Evolutionary conservation across 306 rosid genomes (phyloP), one percentile per base, ranked within the genome.

Genomic region (Quercus glauca): DNA sequence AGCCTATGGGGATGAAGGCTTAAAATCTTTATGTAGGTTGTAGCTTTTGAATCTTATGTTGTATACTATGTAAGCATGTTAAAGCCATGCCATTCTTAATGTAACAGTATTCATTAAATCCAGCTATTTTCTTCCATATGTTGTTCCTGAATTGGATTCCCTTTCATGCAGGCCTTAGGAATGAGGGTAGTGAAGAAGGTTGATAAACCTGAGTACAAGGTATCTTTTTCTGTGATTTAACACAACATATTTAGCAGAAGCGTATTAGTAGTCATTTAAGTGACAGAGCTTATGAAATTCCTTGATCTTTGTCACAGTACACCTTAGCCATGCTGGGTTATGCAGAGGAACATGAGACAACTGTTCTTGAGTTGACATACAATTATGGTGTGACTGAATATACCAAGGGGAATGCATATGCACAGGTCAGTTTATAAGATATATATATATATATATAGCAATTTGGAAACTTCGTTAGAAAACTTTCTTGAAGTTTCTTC

Each of bases 401-500:
- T 73, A 84, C 98, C 55, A 93, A 95, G 85, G 99, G 98, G 81
- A 91, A 87, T 85, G 99, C 97, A 69, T 95, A 95, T 89, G 96
- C 97, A 2, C 99, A 95, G 92, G 99, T 95, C 73, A 49, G 53
- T 49, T 49, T 49, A 49, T 49, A 17, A 49, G 15, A 49, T 2
- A 29, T 7, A 43, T 31, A 29, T 41, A 29, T 37, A 37, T 37
- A 37, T 37, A 37, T 49, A 45, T 9, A 45, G 3, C 4, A 9
- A 11, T 12, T 49, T 49, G 53, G 5, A 49, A 49, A 49, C 15
- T 11, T 49, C 1, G 45, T 12, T 49, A 13, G 53, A 49, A 49
- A 49, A 55, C 79, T 74, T 49, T 35, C n/a, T 25, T 9, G 55
- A 75, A 23, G 29, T 68, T 64, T 74, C 67, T 64, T 79, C 60